phyloP scores from a whole-genome alignment of 1,284 basidiomycete genomes.

The Mycosarcoma maydis region DNA sequence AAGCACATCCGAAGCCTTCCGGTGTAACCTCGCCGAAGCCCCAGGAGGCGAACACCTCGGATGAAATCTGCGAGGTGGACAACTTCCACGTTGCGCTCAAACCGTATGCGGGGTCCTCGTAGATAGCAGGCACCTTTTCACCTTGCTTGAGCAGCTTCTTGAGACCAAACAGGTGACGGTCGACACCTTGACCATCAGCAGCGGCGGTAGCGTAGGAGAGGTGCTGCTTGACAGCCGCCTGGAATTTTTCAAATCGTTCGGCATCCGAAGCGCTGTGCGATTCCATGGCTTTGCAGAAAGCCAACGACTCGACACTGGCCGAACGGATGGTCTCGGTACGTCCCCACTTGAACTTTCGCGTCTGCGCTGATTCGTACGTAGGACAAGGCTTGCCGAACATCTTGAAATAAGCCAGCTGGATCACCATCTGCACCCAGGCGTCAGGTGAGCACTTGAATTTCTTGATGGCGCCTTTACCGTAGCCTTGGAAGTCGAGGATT shows the following conservation, averaged over 20 bases:
- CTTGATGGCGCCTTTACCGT: constrained; percentile 91
- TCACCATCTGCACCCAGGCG: constrained; percentile 91
- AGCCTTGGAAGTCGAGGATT: constrained; percentile 86
- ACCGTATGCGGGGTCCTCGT: constrained; percentile 79
- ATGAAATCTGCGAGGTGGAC: constrained; percentile 87
- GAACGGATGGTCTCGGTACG: constrained; percentile 94
- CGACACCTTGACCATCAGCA: constrained; percentile 92
- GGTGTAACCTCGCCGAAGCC: constrained; percentile 92
- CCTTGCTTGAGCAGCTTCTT: constrained; percentile 82
- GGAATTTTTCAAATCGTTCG: constrained; percentile 78
- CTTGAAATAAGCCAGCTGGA: constrained; percentile 91
- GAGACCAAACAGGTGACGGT: constrained; percentile 90
- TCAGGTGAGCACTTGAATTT: constrained; percentile 88
- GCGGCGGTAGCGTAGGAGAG: constrained; percentile 88
- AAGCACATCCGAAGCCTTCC: constrained; percentile 92
- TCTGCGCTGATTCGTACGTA: constrained; percentile 94
- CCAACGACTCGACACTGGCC: constrained; percentile 82
- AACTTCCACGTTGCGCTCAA: constrained; percentile 88
- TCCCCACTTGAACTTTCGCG: constrained; percentile 88
- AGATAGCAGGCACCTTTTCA: constrained; percentile 81
- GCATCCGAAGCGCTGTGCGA: constrained; percentile 72
- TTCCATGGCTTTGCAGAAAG: constrained; percentile 89
- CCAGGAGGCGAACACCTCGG: constrained; percentile 88
- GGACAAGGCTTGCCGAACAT: constrained; percentile 81
- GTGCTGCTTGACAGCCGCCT: constrained; percentile 82